Conservation (phyloP, 805 yeast species). For the Schwanniomyces sp. region DNA sequence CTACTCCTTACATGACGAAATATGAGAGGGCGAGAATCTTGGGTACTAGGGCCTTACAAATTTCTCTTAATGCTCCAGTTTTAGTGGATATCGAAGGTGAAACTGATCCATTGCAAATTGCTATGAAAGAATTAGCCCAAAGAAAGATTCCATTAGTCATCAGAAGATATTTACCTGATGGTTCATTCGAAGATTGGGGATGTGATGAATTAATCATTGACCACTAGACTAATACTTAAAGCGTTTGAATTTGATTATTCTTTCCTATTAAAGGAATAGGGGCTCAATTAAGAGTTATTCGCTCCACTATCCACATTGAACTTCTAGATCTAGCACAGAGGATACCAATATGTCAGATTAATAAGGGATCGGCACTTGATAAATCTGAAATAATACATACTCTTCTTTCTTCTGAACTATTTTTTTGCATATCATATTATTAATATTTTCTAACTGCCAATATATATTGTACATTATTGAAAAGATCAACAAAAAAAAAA, state of each 20-base stretch:
- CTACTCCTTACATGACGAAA: conserved; percentile 99
- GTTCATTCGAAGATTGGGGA: conserved; percentile 98
- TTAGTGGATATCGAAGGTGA: conserved; percentile 98
- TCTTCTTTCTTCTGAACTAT: conserved; percentile 1
- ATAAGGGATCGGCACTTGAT: not conserved
- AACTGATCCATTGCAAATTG: conserved; percentile 96
- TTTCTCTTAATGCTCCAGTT: conserved; percentile 97
- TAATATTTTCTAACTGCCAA: conserved; percentile 2
- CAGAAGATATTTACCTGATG: conserved; percentile 95
- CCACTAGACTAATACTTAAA: conserved; percentile 30
- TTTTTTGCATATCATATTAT: conserved; percentile 3
- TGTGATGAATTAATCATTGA: conserved; percentile 96
- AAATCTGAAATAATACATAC: not conserved
- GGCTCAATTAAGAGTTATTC: not conserved
- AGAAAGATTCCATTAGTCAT: conserved; percentile 93
- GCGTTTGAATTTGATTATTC: not conserved
- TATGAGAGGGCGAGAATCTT: conserved; percentile 97
- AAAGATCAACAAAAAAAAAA: not conserved
- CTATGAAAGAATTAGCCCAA: conserved; percentile 94
- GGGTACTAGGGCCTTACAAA: conserved; percentile 97
- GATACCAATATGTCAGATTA: not conserved
- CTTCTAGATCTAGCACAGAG: not conserved
- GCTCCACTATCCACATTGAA: not conserved
- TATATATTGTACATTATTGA: conserved; percentile 5
- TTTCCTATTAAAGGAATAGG: not conserved